Evolutionary conservation across 257 asterid genomes (phyloP), one percentile per base, ranked within the genome.

Genomic region (Hygrophila difformis): DNA sequence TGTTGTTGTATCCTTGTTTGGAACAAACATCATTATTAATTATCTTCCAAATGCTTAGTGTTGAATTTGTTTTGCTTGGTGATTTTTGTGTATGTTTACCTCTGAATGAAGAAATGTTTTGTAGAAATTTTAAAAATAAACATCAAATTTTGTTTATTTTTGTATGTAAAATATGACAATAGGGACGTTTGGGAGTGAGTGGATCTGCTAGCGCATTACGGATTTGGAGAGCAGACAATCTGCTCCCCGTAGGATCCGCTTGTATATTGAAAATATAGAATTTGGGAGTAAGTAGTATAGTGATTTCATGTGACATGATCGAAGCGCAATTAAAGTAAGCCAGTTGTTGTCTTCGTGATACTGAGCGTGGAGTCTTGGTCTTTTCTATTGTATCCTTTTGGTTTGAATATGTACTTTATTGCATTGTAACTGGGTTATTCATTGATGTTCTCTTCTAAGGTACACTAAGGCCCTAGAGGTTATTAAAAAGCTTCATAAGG

Each of bases 391-490:
- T 29, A 22, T 47, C 8, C 38, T 55, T 35, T 54, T 22, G 29
- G 38, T 36, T 40, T 15, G 18, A 49, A 49, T 44, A 48, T 8
- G 21, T 49, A 47, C 48, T 6, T 41, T 19, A 29, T 37, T 60
- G 47, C 51, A 39, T 55, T 33, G 16, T 37, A 48, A 37, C 34
- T 19, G 44, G 37, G 17, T 52, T 18, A 18, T 19, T 39, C 29
- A 26, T 54, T 65, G 54, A 10, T 40, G 45, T 46, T 54, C 33
- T 54, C 60, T 59, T 44, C 21, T 40, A 60, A 89, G 98, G 81
- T 89, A 89, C 68, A 89, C 98, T 21, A 89, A 85, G 77, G 98
- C 98, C 24, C 67, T 89, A 64, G 98, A 85, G 80, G 96, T 85
- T 66, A 85, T 89, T 44, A 89, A 82, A 66, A 85, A 85, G 72